Base-by-base conservation (phyloP, 148 eudicot genomes). In the Cornus suecica region DNA sequence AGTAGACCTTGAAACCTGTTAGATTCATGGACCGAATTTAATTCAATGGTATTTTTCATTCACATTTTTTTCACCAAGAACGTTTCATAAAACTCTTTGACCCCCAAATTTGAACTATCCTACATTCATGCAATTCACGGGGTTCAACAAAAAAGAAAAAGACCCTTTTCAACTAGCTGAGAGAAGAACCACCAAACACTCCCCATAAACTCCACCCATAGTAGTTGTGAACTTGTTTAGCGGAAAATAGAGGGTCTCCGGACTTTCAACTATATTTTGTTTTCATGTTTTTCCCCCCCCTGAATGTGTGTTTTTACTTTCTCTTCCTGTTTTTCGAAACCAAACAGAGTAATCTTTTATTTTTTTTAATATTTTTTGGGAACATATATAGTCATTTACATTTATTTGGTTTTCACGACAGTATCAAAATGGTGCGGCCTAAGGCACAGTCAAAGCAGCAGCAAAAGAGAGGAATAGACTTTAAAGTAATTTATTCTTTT, bases 361-460 rank as follows among this genome's bases (percentile, higher is more conserved):
- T 29, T 66, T 9, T 25, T 10, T 24, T 5, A 20, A 37, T 9
- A 16, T 66, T 9, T 25, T 10, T 24, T 5, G 9, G 29, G 32
- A 27, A n/a, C 41, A 29, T 29, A 66, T 66, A 20, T 18, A 31
- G 16, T 66, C 16, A 15, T 11, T 29, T 22, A 20, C 8, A 20
- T 58, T 22, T 7, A n/a, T 58, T 3, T 13, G 18, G 13, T 29
- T 48, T 74, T 48, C 15, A n/a, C 16, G 22, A 9, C 71, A 62
- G 75, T 10, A 22, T 18, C 28, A 73, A 71, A 32, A 89, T 89
- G 93, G 93, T 66, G 80, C 85, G 83, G 65, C 52, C 85, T 0
- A 87, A 87, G 74, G 80, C 87, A n/a, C 81, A 83, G 63, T 65
- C 86, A n/a, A 89, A 84, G 81, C 86, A 90, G 81, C 84, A 80